Conservation (phyloP, 106 monocot genomes). For the Dioscorea dumetorum region DNA sequence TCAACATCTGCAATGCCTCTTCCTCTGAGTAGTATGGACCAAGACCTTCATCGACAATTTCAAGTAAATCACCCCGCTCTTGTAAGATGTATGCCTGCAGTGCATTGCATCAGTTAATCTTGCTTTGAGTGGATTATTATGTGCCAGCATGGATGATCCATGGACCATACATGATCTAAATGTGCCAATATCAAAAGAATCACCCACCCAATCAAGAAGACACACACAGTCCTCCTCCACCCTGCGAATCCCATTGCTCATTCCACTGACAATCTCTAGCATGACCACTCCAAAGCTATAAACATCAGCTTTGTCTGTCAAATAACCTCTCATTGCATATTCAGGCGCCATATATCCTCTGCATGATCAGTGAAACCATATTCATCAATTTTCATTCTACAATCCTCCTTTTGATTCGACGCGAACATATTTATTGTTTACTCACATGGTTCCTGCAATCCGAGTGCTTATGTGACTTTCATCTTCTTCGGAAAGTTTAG, state of each 20-base stretch:
- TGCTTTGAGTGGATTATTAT: not conserved
- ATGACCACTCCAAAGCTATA: conserved; percentile 64
- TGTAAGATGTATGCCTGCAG: conserved; percentile 24
- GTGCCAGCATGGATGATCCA: not conserved
- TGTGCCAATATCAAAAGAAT: not conserved
- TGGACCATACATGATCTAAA: no score
- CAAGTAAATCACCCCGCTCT: conserved; percentile 22
- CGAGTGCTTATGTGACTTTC: conserved; percentile 38
- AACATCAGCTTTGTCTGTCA: conserved; percentile 64
- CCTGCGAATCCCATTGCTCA: conserved; percentile 36
- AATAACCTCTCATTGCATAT: conserved; percentile 61
- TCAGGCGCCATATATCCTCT: conserved; percentile 74
- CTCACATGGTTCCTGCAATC: conserved; percentile 47
- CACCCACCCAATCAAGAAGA: conserved; percentile 53
- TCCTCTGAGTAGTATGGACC: conserved; percentile 27
- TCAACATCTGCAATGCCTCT: conserved; percentile 26
- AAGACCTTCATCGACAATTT: conserved; percentile 23
- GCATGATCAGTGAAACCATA: not conserved
- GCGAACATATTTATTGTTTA: not conserved
- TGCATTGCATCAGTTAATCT: not conserved
- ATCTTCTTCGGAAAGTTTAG: conserved; percentile 35
- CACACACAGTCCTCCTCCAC: conserved; percentile 41
- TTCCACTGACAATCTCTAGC: conserved; percentile 52
- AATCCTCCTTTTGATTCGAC: no score
- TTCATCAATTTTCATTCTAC: no score